Evolutionary conservation across 2,329 filamentous ascomycete species (phyloP).

Genomic region (Aspergillus ochraceoroseus): DNA sequence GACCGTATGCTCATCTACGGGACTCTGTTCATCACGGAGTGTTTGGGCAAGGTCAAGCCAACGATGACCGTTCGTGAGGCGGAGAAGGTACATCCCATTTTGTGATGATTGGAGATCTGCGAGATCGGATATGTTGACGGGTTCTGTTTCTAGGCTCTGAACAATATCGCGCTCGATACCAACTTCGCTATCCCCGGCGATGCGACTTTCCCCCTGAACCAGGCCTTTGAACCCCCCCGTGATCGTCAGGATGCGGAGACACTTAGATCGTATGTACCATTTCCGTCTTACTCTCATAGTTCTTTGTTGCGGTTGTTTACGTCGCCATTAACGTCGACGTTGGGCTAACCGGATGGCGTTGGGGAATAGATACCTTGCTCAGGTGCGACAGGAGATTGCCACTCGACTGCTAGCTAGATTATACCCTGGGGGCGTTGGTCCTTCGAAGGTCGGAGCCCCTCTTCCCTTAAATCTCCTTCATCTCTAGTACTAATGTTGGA

Average conservation of each 20-base stretch:
- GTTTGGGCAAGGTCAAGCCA: conserved; percentile 79
- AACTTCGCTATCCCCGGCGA: conserved; percentile 95
- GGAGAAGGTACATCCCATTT: conserved; percentile 52
- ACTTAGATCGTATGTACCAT: conserved; percentile 67
- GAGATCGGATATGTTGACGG: conserved; percentile 29
- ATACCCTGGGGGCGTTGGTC: conserved; percentile 69
- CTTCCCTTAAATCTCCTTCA: background rate
- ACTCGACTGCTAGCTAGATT: conserved; percentile 75
- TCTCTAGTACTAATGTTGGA: conserved; percentile 8
- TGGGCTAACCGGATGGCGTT: conserved; percentile 2
- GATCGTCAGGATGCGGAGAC: conserved; percentile 86
- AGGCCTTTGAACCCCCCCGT: conserved; percentile 86
- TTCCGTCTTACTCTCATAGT: background rate
- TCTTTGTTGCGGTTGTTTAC: background rate
- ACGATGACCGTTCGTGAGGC: conserved; percentile 61
- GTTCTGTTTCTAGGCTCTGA: conserved; percentile 66
- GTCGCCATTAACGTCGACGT: no score
- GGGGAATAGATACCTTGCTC: conserved; percentile 65
- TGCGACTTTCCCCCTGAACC: conserved; percentile 86
- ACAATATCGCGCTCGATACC: conserved; percentile 86
- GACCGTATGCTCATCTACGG: conserved; percentile 95
- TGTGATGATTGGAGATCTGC: conserved; percentile 4
- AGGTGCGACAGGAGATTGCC: conserved; percentile 90
- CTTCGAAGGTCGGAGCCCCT: conserved; percentile 58
- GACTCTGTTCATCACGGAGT: conserved; percentile 90